phyloP scores from a whole-genome alignment of 495 filamentous ascomycete genomes.

The Cercophora sp. region DNA sequence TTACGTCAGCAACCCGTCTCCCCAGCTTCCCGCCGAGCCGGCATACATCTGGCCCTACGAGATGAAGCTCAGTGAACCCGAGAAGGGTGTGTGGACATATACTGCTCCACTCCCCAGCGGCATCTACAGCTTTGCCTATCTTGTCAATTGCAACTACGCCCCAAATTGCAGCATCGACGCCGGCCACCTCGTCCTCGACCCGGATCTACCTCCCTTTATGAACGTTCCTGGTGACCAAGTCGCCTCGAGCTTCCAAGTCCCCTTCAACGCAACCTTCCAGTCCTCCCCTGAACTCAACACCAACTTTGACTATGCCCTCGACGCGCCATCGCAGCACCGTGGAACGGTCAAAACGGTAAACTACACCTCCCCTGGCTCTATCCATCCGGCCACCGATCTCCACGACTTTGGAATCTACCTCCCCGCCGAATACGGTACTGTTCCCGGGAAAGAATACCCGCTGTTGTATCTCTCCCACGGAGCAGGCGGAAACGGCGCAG shows the following conservation, averaged over 20 bases:
- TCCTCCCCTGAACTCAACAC: conserved; percentile 26
- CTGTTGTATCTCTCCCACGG: conserved; percentile 34
- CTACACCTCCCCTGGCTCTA: conserved; percentile 31
- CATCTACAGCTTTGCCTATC: conserved; percentile 29
- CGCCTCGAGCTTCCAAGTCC: conserved; percentile 34
- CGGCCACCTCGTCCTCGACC: conserved; percentile 31
- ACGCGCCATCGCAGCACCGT: conserved; percentile 17
- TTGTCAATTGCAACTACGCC: conserved; percentile 29
- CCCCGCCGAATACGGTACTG: conserved; percentile 27
- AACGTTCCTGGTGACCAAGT: conserved; percentile 31
- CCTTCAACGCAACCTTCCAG: conserved; percentile 28
- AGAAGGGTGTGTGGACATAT: conserved; percentile 29
- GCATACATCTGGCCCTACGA: conserved; percentile 31
- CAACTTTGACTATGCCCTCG: conserved; percentile 32
- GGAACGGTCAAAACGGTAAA: conserved; percentile 28
- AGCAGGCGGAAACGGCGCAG: conserved; percentile 21
- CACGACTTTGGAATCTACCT: conserved; percentile 30
- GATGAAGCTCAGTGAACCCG: conserved; percentile 23
- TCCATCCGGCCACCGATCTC: conserved; percentile 29
- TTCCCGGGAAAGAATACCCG: conserved; percentile 23
- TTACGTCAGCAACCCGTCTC: conserved; percentile 22
- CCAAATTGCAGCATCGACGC: conserved; percentile 32
- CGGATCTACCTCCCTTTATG: conserved; percentile 27
- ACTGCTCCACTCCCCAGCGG: conserved; percentile 30
- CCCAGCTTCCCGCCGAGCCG: conserved; percentile 14